Evolutionary conservation across 805 yeast genomes (phyloP), one percentile per base, ranked within the genome.

Genomic region (Saturnispora halmiae): DNA sequence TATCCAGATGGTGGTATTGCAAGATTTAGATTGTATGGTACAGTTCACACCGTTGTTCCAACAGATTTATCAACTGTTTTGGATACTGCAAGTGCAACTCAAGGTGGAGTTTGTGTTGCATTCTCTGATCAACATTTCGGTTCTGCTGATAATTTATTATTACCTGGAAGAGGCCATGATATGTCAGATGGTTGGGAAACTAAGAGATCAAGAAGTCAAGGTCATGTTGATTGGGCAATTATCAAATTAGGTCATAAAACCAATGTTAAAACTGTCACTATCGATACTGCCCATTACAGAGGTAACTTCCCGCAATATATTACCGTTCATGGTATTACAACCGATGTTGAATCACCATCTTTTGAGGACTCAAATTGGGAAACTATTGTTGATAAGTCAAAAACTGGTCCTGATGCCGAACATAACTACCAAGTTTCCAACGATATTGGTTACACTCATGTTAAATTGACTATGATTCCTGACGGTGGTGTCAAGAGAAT

Each of bases 151-250:
- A 90, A 90, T 64, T 66, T 90, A 46, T 65, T 90, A 43, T 67
- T 90, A 41, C 96, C 96, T 2, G 97, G 97, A 13, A 76, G 96
- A 46, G 98, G 98, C 39, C 75, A 72, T 52, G 96, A 90, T 61
- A 90, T 90, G 97, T 77, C 92, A 38, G 97, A 92, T 56, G 98
- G 98, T 11, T 90, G 98, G 98, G 98, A 90, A 60, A 90, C 98
- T 19, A 76, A 75, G 52, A 76, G 98, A 59, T 86, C 96, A 2
- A 73, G 97, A 58, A 68, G 65, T 10, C 74, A 78, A 4, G 87
- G 84, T 33, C 97, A 90, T 59, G 77, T 74, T 29, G 98, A 90
- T 66, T 90, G 96, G 96, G 95, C 77, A 2, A 73, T 85, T 39
- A 73, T 90, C 44, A 75, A 80, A 51, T 71, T 90, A 40, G 96